Evolutionary conservation across 2,329 filamentous ascomycete genomes (phyloP), one percentile per base, ranked within the genome.

Genomic region (Sclerotinia sclerotiorum): DNA sequence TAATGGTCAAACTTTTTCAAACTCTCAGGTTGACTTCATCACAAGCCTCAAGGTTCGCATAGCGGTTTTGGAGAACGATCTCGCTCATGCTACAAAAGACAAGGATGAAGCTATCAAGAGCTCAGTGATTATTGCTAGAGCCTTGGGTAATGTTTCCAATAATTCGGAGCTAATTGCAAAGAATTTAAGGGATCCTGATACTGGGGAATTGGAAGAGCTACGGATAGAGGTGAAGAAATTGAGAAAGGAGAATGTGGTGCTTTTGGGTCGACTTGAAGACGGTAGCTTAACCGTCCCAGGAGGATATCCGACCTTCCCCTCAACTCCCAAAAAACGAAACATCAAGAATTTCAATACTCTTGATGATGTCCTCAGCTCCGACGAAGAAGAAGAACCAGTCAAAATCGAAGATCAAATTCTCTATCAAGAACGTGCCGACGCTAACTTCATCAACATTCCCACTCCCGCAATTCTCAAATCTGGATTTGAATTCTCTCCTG

Each of bases 1-100:
- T 72, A 88, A 93, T 78, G 88, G 90, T 77, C 87, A 87, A 71
- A 90, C 92, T 60, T 11, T 52, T 35, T 10, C 52, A 44, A 35
- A 44, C 21, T 7, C 49, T 24, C 48, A 46, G 8, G 42, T 15
- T 10, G 71, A 72, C 48, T 10, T 51, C 0, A 61, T 71, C 21
- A 69, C 62, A 17, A 46, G 71, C 21, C 58, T 74, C 13, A 65
- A 65, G 58, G 70, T 75, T 44, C 65, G 65, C 6, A 66, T 71
- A 19, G 73, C 74, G 5, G 69, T 76, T 44, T 69, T 76, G 13
- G 72, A 76, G 55, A 74, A 73, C 24, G 72, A 76, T 7, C 60
- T 75, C 2, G 42, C 48, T 2, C 67, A 74, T 66, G 70, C 70
- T 19, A 61, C 55, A 21, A 60, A 66, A 48, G 71, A 72, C 1